Percentiles rank a stretch among this genome's conserved stretches.
Evolutionary conservation across 2,329 filamentous ascomycete species (phyloP).

Genomic region (Aspergillus ibericus): DNA sequence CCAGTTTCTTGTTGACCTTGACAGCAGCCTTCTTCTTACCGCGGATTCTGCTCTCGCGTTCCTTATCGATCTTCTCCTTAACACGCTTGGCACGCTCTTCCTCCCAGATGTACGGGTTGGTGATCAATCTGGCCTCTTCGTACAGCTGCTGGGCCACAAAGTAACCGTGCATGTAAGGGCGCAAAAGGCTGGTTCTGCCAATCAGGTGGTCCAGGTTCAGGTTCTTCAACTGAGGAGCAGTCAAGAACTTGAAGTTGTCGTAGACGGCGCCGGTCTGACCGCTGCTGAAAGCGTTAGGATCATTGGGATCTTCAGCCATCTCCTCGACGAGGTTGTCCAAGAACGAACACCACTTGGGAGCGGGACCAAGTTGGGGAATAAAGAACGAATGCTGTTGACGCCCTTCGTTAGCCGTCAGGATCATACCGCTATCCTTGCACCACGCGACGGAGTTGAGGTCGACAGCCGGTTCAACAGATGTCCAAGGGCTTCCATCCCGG

Average conservation of each 20-base stretch:
- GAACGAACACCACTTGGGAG: slow-evolving; percentile 94
- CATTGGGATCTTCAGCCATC: slow-evolving; percentile 80
- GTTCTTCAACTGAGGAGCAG: slow-evolving; percentile 77
- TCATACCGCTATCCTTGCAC: slow-evolving; percentile 89
- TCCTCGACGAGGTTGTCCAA: slow-evolving; percentile 97
- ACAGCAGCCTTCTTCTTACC: slow-evolving; percentile 85
- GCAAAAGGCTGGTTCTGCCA: slow-evolving; percentile 82
- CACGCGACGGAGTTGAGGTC: slow-evolving; percentile 94
- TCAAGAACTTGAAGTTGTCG: slow-evolving; percentile 99
- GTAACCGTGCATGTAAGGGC: slow-evolving; percentile 99
- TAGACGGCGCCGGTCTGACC: slow-evolving; percentile 71
- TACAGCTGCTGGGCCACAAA: slow-evolving; percentile 95
- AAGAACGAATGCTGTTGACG: slow-evolving; percentile 94
- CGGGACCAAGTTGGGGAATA: slow-evolving; percentile 87
- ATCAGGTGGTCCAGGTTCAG: slow-evolving; percentile 86
- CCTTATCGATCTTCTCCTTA: slow-evolving; percentile 94
- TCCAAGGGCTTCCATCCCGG: slow-evolving; percentile 81
- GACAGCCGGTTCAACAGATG: slow-evolving; percentile 88
- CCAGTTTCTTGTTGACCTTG: slow-evolving; percentile 79
- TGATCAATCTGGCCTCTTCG: slow-evolving; percentile 89
- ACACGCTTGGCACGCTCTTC: slow-evolving; percentile 88
- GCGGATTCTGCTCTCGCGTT: slow-evolving; percentile 89
- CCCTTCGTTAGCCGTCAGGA: slow-evolving; percentile 95
- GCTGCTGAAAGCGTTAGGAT: slow-evolving; percentile 55
- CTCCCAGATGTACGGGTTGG: slow-evolving; percentile 91